A percentile compares a stretch with the other conserved stretches of the same genome.
phyloP scores from a whole-genome alignment of 805 yeast genomes.

The Crinitomyces ghanaensis region DNA sequence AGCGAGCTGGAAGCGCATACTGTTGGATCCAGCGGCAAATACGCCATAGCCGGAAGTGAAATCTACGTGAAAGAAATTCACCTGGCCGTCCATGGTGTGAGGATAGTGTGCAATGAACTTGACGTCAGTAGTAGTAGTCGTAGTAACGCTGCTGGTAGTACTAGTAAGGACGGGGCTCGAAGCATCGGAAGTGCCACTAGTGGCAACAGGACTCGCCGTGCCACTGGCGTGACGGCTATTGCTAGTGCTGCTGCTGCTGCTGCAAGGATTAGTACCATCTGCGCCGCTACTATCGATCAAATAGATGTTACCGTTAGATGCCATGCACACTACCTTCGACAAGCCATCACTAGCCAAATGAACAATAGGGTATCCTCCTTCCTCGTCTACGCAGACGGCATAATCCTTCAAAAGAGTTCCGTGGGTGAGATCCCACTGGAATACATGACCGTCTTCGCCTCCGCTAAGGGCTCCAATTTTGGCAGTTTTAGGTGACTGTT shows the following conservation, averaged over 20 bases:
- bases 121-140: too few relatives aligned
- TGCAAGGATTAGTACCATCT: too few relatives aligned
- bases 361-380: constrained; percentile 7
- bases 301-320: too few relatives aligned
- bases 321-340: too few relatives aligned
- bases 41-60: constrained; percentile 10
- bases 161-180: too few relatives aligned
- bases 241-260: too few relatives aligned
- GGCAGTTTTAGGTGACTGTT: constrained; percentile 12
- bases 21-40: constrained; percentile 7
- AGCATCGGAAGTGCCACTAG: too few relatives aligned
- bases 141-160: too few relatives aligned
- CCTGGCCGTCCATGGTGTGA: background rate
- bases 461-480: constrained; percentile 13
- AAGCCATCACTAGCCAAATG: constrained; percentile 9
- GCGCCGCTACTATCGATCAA: too few relatives aligned
- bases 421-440: constrained; percentile 13
- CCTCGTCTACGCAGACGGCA: constrained; percentile 3
- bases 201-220: too few relatives aligned
- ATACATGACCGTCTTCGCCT: constrained; percentile 14
- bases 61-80: constrained; percentile 14
- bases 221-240: too few relatives aligned
- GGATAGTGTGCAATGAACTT: too few relatives aligned
- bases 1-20: constrained; percentile 7
- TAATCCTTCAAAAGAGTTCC: constrained; percentile 5